A percentile compares a stretch with the other conserved stretches of the same genome.
Conservation (phyloP, 2,329 filamentous ascomycete genomes). For the Aspergillus latus region DNA sequence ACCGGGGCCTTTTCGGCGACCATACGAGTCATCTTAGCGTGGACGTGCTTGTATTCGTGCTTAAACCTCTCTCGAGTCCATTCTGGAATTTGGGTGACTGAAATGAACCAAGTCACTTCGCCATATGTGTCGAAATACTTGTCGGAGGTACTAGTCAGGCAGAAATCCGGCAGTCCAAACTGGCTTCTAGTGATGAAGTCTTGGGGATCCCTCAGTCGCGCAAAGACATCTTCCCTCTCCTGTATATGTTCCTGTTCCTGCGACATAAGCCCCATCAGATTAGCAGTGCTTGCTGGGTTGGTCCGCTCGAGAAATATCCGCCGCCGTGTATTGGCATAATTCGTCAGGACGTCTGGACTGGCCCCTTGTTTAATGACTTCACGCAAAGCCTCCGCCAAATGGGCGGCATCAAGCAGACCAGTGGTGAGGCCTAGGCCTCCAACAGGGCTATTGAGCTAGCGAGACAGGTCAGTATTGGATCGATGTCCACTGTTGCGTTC, state of each 20-base stretch:
- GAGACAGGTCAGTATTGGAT: neutral
- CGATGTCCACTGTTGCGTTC: no score
- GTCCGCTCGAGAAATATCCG: neutral
- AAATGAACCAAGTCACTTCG: conserved; percentile 7
- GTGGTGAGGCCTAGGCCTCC: conserved; percentile 1
- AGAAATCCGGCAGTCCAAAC: neutral
- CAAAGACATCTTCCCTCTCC: neutral
- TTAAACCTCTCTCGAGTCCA: neutral
- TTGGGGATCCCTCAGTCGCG: neutral
- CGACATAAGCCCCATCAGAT: neutral
- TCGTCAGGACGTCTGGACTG: neutral
- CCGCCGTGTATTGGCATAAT: neutral
- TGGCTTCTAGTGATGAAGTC: neutral
- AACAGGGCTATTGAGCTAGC: conserved; percentile 4
- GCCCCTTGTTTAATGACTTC: neutral
- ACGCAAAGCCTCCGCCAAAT: neutral
- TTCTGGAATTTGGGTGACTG: neutral
- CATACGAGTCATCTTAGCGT: neutral
- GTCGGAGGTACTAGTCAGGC: neutral
- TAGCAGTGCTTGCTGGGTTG: neutral
- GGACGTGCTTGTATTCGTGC: conserved; percentile 1
- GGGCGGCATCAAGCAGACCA: conserved; percentile 1
- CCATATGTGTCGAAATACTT: neutral
- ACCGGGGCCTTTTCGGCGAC: neutral
- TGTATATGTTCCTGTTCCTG: neutral